A percentile compares a stretch with the other conserved stretches of the same genome.
phyloP scores from a whole-genome alignment of 768 basidiomycete genomes.

The Lentinula boryana region DNA sequence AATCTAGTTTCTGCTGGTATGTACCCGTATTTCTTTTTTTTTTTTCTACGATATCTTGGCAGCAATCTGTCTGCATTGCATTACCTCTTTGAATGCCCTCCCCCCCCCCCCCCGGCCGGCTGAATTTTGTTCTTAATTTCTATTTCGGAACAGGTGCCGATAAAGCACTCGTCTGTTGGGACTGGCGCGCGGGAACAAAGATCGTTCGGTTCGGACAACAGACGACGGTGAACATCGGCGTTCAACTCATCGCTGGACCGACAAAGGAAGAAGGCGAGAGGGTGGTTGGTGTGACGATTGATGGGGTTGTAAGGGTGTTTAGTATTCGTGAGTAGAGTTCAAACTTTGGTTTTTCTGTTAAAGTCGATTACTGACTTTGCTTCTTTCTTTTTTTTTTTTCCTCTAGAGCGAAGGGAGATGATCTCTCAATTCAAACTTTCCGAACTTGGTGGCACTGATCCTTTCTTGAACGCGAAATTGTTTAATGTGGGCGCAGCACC shows the following conservation, averaged over 20 bases:
- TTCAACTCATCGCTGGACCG: constrained; percentile 66
- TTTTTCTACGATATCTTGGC: too few relatives aligned
- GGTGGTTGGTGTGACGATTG: constrained; percentile 88
- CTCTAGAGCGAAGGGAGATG: constrained; percentile 69
- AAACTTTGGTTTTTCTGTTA: not conserved
- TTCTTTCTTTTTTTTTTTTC: not conserved
- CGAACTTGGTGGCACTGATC: constrained; percentile 67
- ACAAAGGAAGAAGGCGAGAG: constrained; percentile 59
- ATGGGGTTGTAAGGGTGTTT: constrained; percentile 86
- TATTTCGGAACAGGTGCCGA: constrained; percentile 36
- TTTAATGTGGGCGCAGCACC: constrained; percentile 75
- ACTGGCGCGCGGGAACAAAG: constrained; percentile 85
- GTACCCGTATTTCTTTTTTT: not conserved
- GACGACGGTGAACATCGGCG: constrained; percentile 87
- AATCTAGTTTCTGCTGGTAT: constrained; percentile 82
- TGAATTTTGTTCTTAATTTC: not conserved
- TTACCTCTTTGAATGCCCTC: too few relatives aligned
- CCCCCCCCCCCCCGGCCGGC: too few relatives aligned
- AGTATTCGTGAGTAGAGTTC: constrained; percentile 67
- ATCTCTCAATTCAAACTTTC: constrained; percentile 86
- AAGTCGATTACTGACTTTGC: too few relatives aligned
- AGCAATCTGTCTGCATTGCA: too few relatives aligned
- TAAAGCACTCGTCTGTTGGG: constrained; percentile 79
- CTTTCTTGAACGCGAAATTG: constrained; percentile 58
- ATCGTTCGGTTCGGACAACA: constrained; percentile 90